phyloP scores from a whole-genome alignment of 257 asterid genomes.

The Striga asiatica region DNA sequence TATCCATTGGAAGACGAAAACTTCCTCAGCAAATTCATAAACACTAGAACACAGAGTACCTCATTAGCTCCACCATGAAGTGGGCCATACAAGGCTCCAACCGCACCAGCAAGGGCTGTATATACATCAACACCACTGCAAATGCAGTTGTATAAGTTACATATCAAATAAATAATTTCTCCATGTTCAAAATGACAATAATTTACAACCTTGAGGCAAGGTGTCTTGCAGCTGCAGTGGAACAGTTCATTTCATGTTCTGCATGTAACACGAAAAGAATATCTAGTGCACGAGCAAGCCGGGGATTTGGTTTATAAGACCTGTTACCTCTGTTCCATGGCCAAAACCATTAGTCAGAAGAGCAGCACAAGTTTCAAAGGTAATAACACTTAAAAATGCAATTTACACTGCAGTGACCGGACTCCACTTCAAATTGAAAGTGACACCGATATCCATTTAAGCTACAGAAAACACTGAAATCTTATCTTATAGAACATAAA shows the following conservation, averaged over 20 bases:
- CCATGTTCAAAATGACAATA: slow-evolving; percentile 9
- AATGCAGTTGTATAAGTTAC: slow-evolving; percentile 9
- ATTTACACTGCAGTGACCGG: neutral
- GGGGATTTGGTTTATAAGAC: slow-evolving; percentile 82
- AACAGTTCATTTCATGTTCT: slow-evolving; percentile 99
- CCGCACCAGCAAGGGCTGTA: slow-evolving; percentile 98
- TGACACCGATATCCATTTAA: neutral
- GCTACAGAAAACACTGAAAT: neutral
- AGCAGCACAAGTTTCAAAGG: slow-evolving; percentile 8
- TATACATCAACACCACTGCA: slow-evolving; percentile 98
- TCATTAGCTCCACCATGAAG: slow-evolving; percentile 99
- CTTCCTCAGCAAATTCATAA: slow-evolving; percentile 5
- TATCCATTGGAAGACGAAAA: neutral
- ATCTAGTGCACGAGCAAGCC: slow-evolving; percentile 95
- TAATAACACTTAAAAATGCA: slow-evolving; percentile 1
- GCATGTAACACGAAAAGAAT: slow-evolving; percentile 92
- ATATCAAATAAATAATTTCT: slow-evolving; percentile 5
- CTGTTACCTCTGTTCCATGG: slow-evolving; percentile 72
- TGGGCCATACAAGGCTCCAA: slow-evolving; percentile 98
- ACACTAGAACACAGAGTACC: slow-evolving; percentile 32
- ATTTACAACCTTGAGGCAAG: slow-evolving; percentile 81
- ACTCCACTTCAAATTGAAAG: slow-evolving; percentile 3
- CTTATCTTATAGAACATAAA: slow-evolving; percentile 1
- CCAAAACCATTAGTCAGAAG: slow-evolving; percentile 16
- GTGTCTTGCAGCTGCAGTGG: slow-evolving; percentile 98